A percentile compares a stretch with the other conserved stretches of the same genome.
phyloP scores from a whole-genome alignment of 192 early-diverging fungal species.

The Phlyctochytrium bullatum region DNA sequence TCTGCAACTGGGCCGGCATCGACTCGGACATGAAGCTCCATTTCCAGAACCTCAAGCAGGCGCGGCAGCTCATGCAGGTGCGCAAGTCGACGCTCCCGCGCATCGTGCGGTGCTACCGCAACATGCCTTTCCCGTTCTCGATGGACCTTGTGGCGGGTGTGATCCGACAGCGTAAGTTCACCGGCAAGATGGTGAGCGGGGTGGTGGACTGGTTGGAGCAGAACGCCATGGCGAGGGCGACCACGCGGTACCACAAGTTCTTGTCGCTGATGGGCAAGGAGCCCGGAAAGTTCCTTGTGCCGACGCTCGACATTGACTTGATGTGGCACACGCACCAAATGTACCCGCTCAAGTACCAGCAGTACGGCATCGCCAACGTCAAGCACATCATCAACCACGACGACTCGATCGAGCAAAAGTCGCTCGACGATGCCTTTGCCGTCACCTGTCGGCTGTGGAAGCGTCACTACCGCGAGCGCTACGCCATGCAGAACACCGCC shows the following conservation, averaged over 20 bases:
- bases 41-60: background rate
- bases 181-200: constrained; percentile 43
- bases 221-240: constrained; percentile 26
- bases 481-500: constrained; percentile 12
- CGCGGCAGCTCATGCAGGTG: background rate
- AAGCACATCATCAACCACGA: constrained; percentile 62
- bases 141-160: constrained; percentile 52
- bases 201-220: constrained; percentile 31
- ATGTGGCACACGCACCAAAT: constrained; percentile 72
- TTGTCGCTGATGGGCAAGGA: constrained; percentile 41
- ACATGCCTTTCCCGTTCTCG: constrained; percentile 35
- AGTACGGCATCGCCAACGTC: constrained; percentile 45
- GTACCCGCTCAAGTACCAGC: constrained; percentile 49
- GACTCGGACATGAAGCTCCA: constrained; percentile 4
- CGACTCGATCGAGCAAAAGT: constrained; percentile 46
- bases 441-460: constrained; percentile 51
- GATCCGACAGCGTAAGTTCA: constrained; percentile 50
- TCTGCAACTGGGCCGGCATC: constrained; percentile 8
- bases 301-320: constrained; percentile 66
- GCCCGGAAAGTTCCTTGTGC: constrained; percentile 41
- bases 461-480: constrained; percentile 31
- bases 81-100: constrained; percentile 13
- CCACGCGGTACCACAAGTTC: constrained; percentile 46
- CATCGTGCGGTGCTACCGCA: constrained; percentile 35
- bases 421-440: constrained; percentile 40